Conservation (phyloP, 2,329 filamentous ascomycete genomes). For the Epichloe brachyelytri region DNA sequence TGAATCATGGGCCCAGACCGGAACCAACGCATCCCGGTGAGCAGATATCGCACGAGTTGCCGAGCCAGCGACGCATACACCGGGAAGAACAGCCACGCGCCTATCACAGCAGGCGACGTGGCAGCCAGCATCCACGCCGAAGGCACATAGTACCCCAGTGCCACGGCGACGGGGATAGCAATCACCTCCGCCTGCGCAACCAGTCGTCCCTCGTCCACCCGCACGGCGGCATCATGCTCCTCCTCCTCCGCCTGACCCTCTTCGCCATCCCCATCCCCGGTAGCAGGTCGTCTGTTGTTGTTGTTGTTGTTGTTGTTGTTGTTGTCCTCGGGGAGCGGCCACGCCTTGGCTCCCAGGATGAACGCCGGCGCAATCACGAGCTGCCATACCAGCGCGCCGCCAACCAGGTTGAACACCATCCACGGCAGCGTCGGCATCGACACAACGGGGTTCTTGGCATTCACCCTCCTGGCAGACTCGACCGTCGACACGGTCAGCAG, state of each 20-base stretch:
- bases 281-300: neutral
- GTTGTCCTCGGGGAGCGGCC: constrained; percentile 9
- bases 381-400: constrained; percentile 39
- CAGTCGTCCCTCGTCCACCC: neutral
- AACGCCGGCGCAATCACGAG: constrained; percentile 37
- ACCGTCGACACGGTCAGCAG: constrained; percentile 36
- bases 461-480: constrained; percentile 33
- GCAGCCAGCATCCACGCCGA: constrained; percentile 31
- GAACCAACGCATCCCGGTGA: constrained; percentile 14
- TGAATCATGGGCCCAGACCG: constrained; percentile 22
- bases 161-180: constrained; percentile 38
- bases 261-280: neutral
- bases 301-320: neutral
- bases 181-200: constrained; percentile 39
- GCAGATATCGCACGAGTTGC: constrained; percentile 18
- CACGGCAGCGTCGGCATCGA: constrained; percentile 27
- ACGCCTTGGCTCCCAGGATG: constrained; percentile 26
- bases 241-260: neutral
- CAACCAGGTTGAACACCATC: constrained; percentile 35
- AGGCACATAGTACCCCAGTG: constrained; percentile 33
- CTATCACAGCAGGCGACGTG: constrained; percentile 21
- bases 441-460: constrained; percentile 22
- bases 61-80: constrained; percentile 33
- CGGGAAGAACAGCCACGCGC: constrained; percentile 40
- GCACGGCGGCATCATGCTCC: neutral